Evolutionary conservation across 805 yeast genomes (phyloP), one percentile per base, ranked within the genome.

Genomic region (Yamadazyma phyllophila): DNA sequence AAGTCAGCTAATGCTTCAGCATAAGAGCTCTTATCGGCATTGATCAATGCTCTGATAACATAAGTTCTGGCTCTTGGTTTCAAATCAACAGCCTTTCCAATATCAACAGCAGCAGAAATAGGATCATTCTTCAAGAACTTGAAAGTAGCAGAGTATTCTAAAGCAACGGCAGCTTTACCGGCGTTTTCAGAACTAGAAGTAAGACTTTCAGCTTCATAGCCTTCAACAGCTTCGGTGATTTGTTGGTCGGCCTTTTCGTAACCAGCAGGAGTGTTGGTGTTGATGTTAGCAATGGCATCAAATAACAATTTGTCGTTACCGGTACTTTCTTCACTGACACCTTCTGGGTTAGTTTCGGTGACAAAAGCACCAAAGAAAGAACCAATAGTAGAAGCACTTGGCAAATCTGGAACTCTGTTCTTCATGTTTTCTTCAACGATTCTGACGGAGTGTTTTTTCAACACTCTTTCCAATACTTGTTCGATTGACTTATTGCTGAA

Each of bases 361-460:
- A 73, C 73, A 68, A 89, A 91, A n/a, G 96, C 90, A 55, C 88
- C 87, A 58, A 91, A 83, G 76, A 90, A 91, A 1, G 97, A 83
- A 41, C 88, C 79, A 59, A 89, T 73, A 45, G 95, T 85, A 17
- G 96, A 81, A 41, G 91, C 81, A 12, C 96, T 84, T 39, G 96
- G 96, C 59, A 90, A 76, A 49, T 74, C 77, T 51, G 74, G 74
- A 48, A 71, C 71, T 43, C 76, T 68, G 48, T 71, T 67, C 48
- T 76, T 69, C 54, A 82, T 71, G 57, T 80, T 76, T 52, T 76
- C 81, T 60, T 80, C 81, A 48, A 87, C 85, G 38, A 85, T 72
- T 66, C 77, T 80, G 62, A 78, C 80, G n/a, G 97, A 83, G 63
- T 82, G 89, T 60, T 83, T 81, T 63, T 80, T 81, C 74, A 92